phyloP scores from a whole-genome alignment of 73 alveolate species.

The Stentor roeselii region DNA sequence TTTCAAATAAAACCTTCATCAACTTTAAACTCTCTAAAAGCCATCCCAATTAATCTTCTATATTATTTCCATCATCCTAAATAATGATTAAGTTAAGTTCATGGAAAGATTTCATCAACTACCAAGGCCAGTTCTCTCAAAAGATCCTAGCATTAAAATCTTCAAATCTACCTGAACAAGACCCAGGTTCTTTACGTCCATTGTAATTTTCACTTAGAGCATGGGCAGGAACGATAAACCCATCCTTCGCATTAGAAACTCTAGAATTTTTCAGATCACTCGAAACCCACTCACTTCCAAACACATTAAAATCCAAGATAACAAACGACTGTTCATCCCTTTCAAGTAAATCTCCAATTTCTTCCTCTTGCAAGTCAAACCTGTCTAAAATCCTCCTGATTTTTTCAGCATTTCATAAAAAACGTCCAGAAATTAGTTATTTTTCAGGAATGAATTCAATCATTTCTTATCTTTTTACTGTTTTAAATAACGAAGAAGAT shows the following conservation, averaged over 20 bases:
- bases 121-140: background rate
- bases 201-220: slow-evolving; percentile 21
- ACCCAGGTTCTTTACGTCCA: background rate
- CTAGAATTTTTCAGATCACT: background rate
- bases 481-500: background rate
- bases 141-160: background rate
- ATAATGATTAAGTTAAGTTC: background rate
- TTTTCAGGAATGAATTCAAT: background rate
- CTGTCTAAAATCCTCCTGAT: background rate
- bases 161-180: background rate
- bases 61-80: too few relatives aligned
- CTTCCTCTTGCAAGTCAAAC: background rate
- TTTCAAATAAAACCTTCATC: too few relatives aligned
- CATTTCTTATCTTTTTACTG: background rate
- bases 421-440: background rate
- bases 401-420: background rate
- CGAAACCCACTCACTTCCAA: background rate
- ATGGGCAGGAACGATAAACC: background rate
- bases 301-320: background rate
- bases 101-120: slow-evolving; percentile 5
- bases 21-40: too few relatives aligned
- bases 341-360: background rate
- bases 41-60: too few relatives aligned
- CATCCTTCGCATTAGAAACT: slow-evolving; percentile 6
- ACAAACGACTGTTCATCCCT: background rate